A percentile compares a stretch with the other conserved stretches of the same genome.
Evolutionary conservation across 768 basidiomycete species (phyloP).

Genomic region (Boletus rubescentipes): DNA sequence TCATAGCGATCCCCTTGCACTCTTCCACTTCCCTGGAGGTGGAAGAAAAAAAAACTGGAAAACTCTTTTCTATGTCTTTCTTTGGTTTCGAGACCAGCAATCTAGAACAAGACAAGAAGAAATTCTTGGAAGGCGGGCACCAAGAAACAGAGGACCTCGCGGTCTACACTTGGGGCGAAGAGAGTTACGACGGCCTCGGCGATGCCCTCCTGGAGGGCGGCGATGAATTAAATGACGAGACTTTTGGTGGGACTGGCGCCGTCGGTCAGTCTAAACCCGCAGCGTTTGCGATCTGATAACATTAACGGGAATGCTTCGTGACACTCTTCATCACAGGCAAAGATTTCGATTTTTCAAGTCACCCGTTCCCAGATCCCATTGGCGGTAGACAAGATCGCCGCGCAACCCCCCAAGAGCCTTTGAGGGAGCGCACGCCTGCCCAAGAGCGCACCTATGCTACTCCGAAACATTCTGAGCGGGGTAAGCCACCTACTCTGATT

Average conservation of each 20-base stretch:
- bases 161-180: conserved; percentile 91
- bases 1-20: conserved; percentile 5
- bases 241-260: conserved; percentile 72
- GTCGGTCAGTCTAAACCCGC: conserved; percentile 61
- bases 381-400: conserved; percentile 15
- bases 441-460: conserved; percentile 21
- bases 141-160: conserved; percentile 79
- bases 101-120: conserved; percentile 64
- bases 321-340: conserved; percentile 52
- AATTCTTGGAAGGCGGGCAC: conserved; percentile 45
- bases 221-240: conserved; percentile 96
- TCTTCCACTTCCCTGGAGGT: conserved; percentile 17
- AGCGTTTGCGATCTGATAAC: conserved; percentile 12
- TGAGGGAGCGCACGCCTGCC: conserved; percentile 29
- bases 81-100: conserved; percentile 69
- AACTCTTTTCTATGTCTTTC: conserved; percentile 62
- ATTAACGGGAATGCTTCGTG: conserved; percentile 3
- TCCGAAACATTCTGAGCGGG: conserved; percentile 27
- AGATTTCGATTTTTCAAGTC: conserved; percentile 85
- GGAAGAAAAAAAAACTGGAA: conserved; percentile 15
- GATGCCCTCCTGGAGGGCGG: conserved; percentile 84
- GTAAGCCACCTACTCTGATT: conserved; percentile 22
- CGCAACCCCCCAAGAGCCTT: conserved; percentile 21
- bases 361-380: conserved; percentile 31
- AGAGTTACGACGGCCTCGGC: conserved; percentile 86